These are phyloP conservation scores for Fusarium metavorans DNA, from an alignment of 2,329 filamentous ascomycete species.

Conservation along the genomic window DNA sequence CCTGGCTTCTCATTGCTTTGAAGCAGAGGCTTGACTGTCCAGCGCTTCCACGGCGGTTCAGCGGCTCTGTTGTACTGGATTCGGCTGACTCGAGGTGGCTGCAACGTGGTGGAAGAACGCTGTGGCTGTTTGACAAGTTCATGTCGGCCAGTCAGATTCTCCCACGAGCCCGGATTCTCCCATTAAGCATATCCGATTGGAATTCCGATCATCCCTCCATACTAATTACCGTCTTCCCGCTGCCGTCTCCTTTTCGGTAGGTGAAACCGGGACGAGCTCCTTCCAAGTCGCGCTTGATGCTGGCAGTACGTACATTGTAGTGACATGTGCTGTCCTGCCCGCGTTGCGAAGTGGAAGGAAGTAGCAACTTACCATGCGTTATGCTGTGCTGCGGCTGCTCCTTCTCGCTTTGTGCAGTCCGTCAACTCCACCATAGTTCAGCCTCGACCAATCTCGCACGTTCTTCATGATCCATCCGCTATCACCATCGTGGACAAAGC, in stretches of 20 bases:
- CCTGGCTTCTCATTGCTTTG: not conserved
- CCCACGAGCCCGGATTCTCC: slow-evolving; percentile 36
- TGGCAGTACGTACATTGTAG: not conserved
- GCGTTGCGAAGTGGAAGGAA: not conserved
- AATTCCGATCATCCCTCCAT: slow-evolving; percentile 37
- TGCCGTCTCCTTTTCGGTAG: slow-evolving; percentile 19
- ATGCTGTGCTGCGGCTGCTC: slow-evolving; percentile 27
- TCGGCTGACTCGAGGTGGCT: slow-evolving; percentile 21
- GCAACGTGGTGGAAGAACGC: slow-evolving; percentile 25
- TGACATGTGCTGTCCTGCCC: slow-evolving; percentile 9
- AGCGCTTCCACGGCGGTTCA: not conserved
- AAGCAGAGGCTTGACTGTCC: not conserved
- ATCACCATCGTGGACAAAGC: slow-evolving; percentile 38
- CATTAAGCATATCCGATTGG: slow-evolving; percentile 34
- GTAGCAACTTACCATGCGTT: slow-evolving; percentile 16
- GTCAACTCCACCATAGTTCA: slow-evolving; percentile 29
- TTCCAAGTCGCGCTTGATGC: slow-evolving; percentile 1
- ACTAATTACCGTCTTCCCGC: slow-evolving; percentile 33
- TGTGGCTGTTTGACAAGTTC: slow-evolving; percentile 34
- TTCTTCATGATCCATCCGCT: slow-evolving; percentile 39
- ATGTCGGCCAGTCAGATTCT: slow-evolving; percentile 37
- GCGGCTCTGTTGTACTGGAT: slow-evolving; percentile 9
- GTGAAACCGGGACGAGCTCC: slow-evolving; percentile 28
- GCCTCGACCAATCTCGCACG: slow-evolving; percentile 36
- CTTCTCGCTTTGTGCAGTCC: slow-evolving; percentile 33